Evolutionary conservation across 352 stramenopile species (phyloP), one percentile per base, ranked within the genome.

Genomic region (Synura sp.): DNA sequence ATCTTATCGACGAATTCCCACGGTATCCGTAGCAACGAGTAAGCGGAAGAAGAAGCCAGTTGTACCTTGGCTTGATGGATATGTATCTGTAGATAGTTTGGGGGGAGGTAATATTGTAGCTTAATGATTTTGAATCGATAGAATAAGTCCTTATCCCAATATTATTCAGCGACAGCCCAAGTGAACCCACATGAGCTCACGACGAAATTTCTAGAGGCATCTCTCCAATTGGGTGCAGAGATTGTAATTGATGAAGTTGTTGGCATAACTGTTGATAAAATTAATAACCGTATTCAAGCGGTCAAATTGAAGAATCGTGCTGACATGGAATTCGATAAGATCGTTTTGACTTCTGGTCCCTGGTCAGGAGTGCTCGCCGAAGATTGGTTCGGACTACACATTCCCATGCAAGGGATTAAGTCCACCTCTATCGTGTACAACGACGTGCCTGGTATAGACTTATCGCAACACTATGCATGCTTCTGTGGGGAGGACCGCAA

Each of bases 291-390:
- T n/a, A n/a, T n/a, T n/a, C n/a, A n/a, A n/a, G n/a, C n/a, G n/a
- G n/a, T n/a, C n/a, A n/a, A n/a, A n/a, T n/a, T n/a, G n/a, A n/a
- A n/a, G n/a, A n/a, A n/a, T n/a, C n/a, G n/a, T n/a, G n/a, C n/a
- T n/a, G n/a, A n/a, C n/a, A n/a, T n/a, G 5, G 22, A 57, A 44
- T 83, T 83, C 9, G 82, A 86, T 81, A 80, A 80, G 0, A n/a
- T 93, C 67, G 84, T 93, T n/a, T 86, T 85, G 17, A 91, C 90
- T 74, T n/a, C n/a, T n/a, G 91, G 90, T 14, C 89, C 89, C 19
- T 95, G 90, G 90, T 88, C 84, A 19, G 90, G 86, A 74, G 79
- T 83, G 7, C 14, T 84, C n/a, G 87, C 86, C 7, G 88, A 92
- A 81, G 82, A 92, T 34, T 94, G 88, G 87, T 84, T 88, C 36